Evolutionary conservation across 2,329 filamentous ascomycete genomes (phyloP), one percentile per base, ranked within the genome.

Genomic region (Metarhizium sp.): DNA sequence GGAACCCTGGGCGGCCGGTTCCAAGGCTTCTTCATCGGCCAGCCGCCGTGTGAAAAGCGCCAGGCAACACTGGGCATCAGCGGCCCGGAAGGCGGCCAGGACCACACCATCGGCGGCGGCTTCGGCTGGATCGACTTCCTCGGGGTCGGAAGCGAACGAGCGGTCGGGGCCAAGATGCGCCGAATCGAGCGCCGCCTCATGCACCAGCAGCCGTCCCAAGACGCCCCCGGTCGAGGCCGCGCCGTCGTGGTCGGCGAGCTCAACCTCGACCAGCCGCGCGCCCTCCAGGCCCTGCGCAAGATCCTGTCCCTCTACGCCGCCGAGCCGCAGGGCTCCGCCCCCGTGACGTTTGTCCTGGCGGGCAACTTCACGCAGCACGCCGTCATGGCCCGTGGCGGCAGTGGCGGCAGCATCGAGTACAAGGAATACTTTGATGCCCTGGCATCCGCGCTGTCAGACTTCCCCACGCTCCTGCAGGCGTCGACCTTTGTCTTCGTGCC

Each of bases 121-220:
- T 96, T 97, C 66, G 94, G 94, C 47, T 99, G 94, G 92, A 91
- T 96, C 53, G 94, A 97, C 69, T 99, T 97, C 66, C 77, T 97
- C 1, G 94, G 92, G 6, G 82, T 94, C 1, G 92, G 92, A 40
- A 95, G 90, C 64, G 90, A 96, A 69, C 86, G 91, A 49, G 91
- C 90, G 6, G 82, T 87, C 1, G 92, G 92, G 0, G 70, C 81
- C 2, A 86, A 87, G 56, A 96, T 97, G 92, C 84, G 89, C 54
- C 84, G 81, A 57, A 77, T 96, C 1, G 88, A 95, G 66, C 77
- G 82, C 40, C 81, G 84, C 50, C 75, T 94, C 2, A 73, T 92
- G 7, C 71, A 66, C n/a, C 64, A 68, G 30, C 64, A 67, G 29
- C 64, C 73, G 18, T 62, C 65, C 30, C 65, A 71, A 58, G 65